These are phyloP conservation scores for Prunus padus DNA, from an alignment of 306 rosid species.

Conservation along the genomic window DNA sequence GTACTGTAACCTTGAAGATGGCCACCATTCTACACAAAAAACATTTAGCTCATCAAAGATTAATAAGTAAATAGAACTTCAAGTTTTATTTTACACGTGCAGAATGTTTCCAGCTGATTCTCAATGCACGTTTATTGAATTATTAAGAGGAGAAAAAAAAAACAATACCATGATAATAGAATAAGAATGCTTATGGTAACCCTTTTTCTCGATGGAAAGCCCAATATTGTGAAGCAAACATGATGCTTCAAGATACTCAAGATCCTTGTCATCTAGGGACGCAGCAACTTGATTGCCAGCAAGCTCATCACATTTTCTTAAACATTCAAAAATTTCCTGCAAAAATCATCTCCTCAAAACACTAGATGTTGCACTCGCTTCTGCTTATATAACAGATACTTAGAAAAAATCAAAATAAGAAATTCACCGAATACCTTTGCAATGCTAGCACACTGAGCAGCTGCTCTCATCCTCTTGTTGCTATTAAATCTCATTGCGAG, in stretches of 20 bases:
- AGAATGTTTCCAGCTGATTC: background rate
- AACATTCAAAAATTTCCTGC: conserved; percentile 38
- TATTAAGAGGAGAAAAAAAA: background rate
- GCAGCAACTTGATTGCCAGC: conserved; percentile 12
- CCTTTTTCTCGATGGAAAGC: conserved; percentile 31
- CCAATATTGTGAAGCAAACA: conserved; percentile 42
- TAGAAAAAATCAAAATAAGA: background rate
- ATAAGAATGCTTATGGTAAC: conserved; percentile 38
- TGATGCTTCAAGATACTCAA: conserved; percentile 43
- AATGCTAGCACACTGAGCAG: conserved; percentile 28
- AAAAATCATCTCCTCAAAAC: conserved; percentile 14
- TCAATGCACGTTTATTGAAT: background rate
- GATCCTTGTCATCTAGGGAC: conserved; percentile 32
- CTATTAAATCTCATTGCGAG: conserved; percentile 30
- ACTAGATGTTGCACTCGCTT: background rate
- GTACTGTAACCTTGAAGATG: conserved; percentile 30
- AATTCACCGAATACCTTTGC: conserved; percentile 25
- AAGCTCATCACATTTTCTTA: conserved; percentile 24
- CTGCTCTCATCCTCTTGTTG: conserved; percentile 36
- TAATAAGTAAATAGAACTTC: background rate
- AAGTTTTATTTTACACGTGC: background rate
- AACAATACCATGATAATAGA: conserved; percentile 30
- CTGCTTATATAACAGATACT: background rate
- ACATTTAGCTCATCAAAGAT: background rate
- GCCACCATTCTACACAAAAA: conserved; percentile 26